Evolutionary conservation across 768 basidiomycete species (phyloP), one percentile per base, ranked within the genome.

Genomic region (Pleurotus djamor): DNA sequence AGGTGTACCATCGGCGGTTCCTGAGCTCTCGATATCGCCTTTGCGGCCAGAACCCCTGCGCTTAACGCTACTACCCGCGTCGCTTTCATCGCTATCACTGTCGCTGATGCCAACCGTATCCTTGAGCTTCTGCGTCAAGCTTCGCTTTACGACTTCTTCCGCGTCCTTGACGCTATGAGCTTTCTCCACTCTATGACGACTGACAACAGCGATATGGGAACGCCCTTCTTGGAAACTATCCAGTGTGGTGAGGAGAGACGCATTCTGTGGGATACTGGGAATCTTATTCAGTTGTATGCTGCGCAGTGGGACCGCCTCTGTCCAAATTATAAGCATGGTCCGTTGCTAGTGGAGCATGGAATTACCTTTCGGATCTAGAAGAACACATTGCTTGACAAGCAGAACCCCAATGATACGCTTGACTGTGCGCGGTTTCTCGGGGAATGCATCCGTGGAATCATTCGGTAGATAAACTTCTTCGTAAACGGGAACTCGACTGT

Each of bases 191-290:
- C 86, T 89, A 64, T 90, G 84, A 48, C 91, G 84, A 61, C 86
- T 87, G 56, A 95, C 92, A 64, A 96, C 90, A 17, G 94, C 94
- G 84, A 96, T 95, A 69, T 96, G 94, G 44, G 89, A 92, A 34
- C 92, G 81, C 4, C 92, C 94, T 67, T 94, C 92, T 70, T 95
- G 93, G 71, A 96, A 96, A 61, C 80, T 88, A 70, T 95, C 93
- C 35, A 96, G 79, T 61, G 94, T 91, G 28, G 89, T 86, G 12
- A 95, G 81, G 0, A 96, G 77, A 21, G 93, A 83, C 71, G 94
- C 91, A 65, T 96, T 93, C 47, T 87, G 88, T 2, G 93, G 91
- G 3, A 96, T 91, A 56, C 89, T 91, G 0, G 88, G 90, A 5
- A 95, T 90, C 66, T 88, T 91, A 73, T 94, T 94, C 48, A 96